These are phyloP conservation scores for Talaromyces sp. DNA, from an alignment of 2,329 filamentous ascomycete species.

Conservation along the genomic window DNA sequence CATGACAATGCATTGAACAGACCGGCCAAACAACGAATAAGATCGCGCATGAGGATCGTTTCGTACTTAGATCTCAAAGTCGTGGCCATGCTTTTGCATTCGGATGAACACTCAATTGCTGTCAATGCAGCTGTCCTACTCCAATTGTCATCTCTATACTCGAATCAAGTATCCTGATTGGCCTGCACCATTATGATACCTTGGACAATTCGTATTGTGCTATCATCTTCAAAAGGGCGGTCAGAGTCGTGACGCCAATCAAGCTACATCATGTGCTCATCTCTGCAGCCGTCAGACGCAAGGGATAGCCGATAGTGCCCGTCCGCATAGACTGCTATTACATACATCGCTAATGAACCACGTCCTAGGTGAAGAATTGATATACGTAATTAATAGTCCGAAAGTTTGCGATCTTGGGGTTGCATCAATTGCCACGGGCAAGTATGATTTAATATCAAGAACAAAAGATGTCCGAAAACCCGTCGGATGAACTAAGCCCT, in stretches of 20 bases:
- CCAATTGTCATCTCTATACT: not conserved
- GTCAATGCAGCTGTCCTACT: conserved; percentile 5
- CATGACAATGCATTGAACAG: not conserved
- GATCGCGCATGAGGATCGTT: not conserved
- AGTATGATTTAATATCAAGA: not conserved
- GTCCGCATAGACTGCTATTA: not conserved
- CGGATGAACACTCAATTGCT: not conserved
- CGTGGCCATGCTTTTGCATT: not conserved
- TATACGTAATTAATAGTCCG: not conserved
- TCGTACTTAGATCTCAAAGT: not conserved
- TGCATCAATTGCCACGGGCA: not conserved
- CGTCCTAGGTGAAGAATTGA: not conserved
- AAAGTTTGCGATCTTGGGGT: not conserved
- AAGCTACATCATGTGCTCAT: conserved; percentile 10
- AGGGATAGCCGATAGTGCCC: conserved; percentile 9
- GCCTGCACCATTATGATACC: not conserved
- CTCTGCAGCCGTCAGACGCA: conserved; percentile 13
- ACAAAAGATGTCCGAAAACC: not conserved
- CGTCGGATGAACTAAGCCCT: not conserved
- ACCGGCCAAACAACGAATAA: not conserved
- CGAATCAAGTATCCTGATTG: conserved; percentile 5
- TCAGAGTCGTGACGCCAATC: conserved; percentile 11
- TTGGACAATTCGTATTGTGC: conserved; percentile 9
- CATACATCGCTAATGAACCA: not conserved
- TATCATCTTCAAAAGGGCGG: conserved; percentile 8